Base-by-base conservation (phyloP, 2,329 filamentous ascomycete species). In the Pyrenophora teres region DNA sequence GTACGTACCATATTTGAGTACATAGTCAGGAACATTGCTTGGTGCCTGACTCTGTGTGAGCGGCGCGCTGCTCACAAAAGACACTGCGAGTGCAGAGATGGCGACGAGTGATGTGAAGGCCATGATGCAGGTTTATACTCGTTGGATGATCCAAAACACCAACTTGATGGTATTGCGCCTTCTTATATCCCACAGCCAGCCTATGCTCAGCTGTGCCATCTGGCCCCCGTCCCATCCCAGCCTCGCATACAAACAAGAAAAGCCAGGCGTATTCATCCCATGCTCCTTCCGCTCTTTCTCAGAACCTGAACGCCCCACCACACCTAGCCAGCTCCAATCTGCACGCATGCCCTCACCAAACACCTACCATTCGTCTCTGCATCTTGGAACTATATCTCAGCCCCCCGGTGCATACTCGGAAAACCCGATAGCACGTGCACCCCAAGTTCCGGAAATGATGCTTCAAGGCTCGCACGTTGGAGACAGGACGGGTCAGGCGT, bases 1-100 rank as follows among this genome's bases (percentile, higher is more conserved):
- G 9, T 44, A 56, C 68, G 41, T 45, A 74, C 73, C 73, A 64
- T 75, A 75, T 41, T 70, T 73, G 12, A 74, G 18, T 0, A 75
- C 71, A 60, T 68, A 76, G 19, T 70, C 65, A 10, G 73, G 73
- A 0, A 74, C 62, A n/a, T 62, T 59, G 38, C 33, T 43, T 16
- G 62, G 67, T 12, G 52, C 59, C 21, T 69, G 66, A 41, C 64
- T 57, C 30, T 59, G 33, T 16, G 51, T 58, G 15, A 61, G 46
- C 1, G 68, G 65, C 12, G 58, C 63, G 19, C 63, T 47, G 6
- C 39, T 45, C 8, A 56, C 62, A 10, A 59, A 38, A 41, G 60
- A 48, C n/a, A 46, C 52, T 40, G 54, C 54, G n/a, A 59, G 27
- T 10, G 50, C 45, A 31, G 49, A 40, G 23, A 46, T 39, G 33